Evolutionary conservation across 2,329 filamentous ascomycete genomes (phyloP).

Genomic region (Neurospora sp.): DNA sequence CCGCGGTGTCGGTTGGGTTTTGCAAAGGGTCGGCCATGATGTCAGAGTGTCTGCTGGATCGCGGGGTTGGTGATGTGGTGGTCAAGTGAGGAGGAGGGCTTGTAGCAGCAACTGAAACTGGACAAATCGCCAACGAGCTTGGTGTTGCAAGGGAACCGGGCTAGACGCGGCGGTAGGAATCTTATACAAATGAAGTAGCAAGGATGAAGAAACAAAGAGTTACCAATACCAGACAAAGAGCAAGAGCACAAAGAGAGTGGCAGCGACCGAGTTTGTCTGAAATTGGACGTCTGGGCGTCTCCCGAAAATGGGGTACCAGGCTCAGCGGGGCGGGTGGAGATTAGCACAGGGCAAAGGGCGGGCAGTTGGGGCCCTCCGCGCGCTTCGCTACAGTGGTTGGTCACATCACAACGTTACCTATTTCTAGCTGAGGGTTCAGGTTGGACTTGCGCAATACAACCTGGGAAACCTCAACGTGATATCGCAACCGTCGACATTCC

Average conservation of each 20-base stretch:
- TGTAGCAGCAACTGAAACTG: background rate
- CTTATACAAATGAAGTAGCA: background rate
- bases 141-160: background rate
- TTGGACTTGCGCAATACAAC: background rate
- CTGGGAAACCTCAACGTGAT: background rate
- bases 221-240: background rate
- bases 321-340: background rate
- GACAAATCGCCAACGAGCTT: background rate
- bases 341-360: background rate
- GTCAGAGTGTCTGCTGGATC: slow-evolving; percentile 8
- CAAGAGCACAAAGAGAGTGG: background rate
- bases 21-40: slow-evolving; percentile 34
- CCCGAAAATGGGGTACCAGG: background rate
- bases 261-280: background rate
- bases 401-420: background rate
- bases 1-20: slow-evolving; percentile 30
- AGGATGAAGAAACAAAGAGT: background rate
- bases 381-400: background rate
- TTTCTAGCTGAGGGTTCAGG: background rate
- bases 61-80: background rate
- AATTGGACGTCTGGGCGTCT: background rate
- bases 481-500: too few species aligned
- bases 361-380: background rate
- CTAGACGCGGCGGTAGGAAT: background rate
- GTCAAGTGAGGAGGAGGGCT: slow-evolving; percentile 3